These are phyloP conservation scores for Nicotiana rustica DNA, from an alignment of 305 asterid genomes.

Conservation along the genomic window DNA sequence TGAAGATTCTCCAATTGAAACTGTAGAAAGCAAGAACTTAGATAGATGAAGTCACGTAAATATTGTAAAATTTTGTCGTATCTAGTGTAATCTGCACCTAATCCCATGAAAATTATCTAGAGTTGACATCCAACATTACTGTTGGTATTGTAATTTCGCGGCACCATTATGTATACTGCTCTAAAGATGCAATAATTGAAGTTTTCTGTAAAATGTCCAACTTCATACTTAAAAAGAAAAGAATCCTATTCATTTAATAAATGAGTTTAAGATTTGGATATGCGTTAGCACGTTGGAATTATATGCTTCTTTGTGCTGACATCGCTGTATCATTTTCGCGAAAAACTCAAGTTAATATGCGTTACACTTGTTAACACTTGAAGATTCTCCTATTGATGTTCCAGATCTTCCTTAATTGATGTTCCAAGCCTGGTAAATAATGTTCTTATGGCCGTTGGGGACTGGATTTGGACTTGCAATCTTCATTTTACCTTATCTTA, in stretches of 20 bases:
- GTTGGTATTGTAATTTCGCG: conserved; percentile 39
- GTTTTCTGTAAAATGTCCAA: neutral
- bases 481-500: too few relatives aligned
- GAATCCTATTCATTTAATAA: neutral
- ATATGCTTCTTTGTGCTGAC: neutral
- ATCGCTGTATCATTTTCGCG: neutral
- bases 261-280: neutral
- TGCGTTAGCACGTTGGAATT: neutral
- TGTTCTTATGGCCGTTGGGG: neutral
- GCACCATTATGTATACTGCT: conserved; percentile 37
- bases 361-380: neutral
- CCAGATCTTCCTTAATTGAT: neutral
- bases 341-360: neutral
- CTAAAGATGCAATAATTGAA: conserved; percentile 27
- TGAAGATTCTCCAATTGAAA: conserved; percentile 49
- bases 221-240: neutral
- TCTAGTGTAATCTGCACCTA: conserved; percentile 13
- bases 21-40: conserved; percentile 52
- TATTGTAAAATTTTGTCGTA: conserved; percentile 41
- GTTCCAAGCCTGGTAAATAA: conserved; percentile 7
- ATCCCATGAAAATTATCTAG: conserved; percentile 13
- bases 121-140: conserved; percentile 39
- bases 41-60: conserved; percentile 35
- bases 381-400: neutral
- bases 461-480: neutral